phyloP scores from a whole-genome alignment of 257 asterid species.

The Salvia hispanica region DNA sequence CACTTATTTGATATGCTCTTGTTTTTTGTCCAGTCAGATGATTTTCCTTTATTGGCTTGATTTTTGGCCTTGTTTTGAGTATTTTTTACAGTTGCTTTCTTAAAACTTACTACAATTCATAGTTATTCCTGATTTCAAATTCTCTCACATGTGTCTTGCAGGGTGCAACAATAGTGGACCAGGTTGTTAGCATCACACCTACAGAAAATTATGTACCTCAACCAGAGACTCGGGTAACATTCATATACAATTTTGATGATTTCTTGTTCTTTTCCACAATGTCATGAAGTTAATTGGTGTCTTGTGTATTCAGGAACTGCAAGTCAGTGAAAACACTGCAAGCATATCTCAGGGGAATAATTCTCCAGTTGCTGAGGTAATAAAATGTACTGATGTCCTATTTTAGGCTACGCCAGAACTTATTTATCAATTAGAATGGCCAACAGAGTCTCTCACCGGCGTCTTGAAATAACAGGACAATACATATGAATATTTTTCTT shows the following conservation, averaged over 20 bases:
- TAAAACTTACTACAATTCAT: neutral
- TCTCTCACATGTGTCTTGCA: slow-evolving; percentile 33
- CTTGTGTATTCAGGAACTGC: slow-evolving; percentile 40
- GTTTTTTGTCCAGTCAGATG: neutral
- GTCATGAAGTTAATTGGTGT: slow-evolving; percentile 24
- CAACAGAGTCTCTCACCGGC: no score
- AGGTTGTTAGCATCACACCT: slow-evolving; percentile 58
- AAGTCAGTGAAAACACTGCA: slow-evolving; percentile 35
- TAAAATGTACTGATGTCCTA: neutral
- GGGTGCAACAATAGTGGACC: slow-evolving; percentile 91
- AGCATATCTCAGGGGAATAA: slow-evolving; percentile 38
- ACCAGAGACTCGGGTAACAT: slow-evolving; percentile 49
- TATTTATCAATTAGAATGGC: neutral
- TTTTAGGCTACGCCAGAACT: neutral
- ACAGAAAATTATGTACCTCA: slow-evolving; percentile 64
- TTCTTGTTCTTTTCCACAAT: neutral
- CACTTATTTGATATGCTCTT: neutral
- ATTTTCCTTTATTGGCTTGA: no score
- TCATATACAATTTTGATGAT: slow-evolving; percentile 4
- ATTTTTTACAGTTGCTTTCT: slow-evolving; percentile 2
- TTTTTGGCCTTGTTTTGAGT: neutral
- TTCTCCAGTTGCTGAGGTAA: slow-evolving; percentile 62
- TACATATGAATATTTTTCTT: no score
- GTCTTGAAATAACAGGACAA: no score
- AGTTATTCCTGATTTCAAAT: slow-evolving; percentile 13